Percentiles rank a stretch among this genome's conserved stretches.
phyloP scores from a whole-genome alignment of 148 eudicot species.

The Heliosperma pusillum region DNA sequence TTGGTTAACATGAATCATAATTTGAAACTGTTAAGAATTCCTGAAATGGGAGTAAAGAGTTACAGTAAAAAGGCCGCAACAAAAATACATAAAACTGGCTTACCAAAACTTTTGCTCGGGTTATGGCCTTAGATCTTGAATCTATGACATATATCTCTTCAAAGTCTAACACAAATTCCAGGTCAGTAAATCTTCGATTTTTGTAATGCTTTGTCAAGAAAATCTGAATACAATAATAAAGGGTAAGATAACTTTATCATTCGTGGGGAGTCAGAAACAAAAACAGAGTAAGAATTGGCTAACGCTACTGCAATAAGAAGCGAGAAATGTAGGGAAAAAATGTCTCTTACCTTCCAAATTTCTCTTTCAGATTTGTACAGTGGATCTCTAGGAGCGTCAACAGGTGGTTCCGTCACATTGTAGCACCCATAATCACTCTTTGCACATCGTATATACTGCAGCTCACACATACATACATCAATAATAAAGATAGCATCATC shows the following conservation, averaged over 20 bases:
- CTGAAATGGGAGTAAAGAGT: not conserved
- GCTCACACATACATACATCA: conserved; percentile 10
- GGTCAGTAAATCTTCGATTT: conserved; percentile 73
- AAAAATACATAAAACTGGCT: conserved; percentile 7
- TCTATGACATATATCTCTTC: conserved; percentile 97
- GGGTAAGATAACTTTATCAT: not conserved
- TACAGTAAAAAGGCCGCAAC: not conserved
- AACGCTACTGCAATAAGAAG: not conserved
- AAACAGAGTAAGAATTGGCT: not conserved
- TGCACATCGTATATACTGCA: conserved; percentile 92
- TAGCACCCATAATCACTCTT: conserved; percentile 89
- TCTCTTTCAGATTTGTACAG: conserved; percentile 87
- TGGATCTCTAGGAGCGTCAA: conserved; percentile 99
- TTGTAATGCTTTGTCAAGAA: conserved; percentile 93
- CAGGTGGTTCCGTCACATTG: conserved; percentile 91
- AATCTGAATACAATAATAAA: conserved; percentile 44
- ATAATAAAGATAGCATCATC: not conserved
- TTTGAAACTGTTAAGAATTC: no score
- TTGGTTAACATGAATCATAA: no score
- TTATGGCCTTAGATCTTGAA: conserved; percentile 83
- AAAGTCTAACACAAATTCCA: conserved; percentile 84
- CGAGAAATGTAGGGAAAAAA: not conserved
- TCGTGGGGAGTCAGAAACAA: not conserved
- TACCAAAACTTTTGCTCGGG: conserved; percentile 96
- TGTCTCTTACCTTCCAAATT: conserved; percentile 54